Base-by-base conservation (phyloP, 495 filamentous ascomycete genomes). In the Thozetella sp. region DNA sequence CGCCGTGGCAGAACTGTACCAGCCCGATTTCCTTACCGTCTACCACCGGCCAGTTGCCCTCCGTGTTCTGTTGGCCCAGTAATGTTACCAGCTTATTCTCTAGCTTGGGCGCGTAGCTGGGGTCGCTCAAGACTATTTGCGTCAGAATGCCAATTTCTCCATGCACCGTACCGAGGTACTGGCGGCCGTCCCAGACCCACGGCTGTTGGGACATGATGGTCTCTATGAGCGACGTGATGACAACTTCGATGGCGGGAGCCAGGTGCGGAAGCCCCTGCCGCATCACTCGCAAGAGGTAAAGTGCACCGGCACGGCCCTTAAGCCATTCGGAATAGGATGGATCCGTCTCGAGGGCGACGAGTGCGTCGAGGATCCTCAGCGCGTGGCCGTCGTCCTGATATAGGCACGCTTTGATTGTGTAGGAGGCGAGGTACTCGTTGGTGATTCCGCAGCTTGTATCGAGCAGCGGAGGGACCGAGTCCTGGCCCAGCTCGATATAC, bases 1-100 rank as follows among this genome's bases (percentile, higher is more conserved):
- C 86, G 15, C 87, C 87, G 63, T 89, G 87, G 66, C 87, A 89
- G 67, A 89, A 83, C 69, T 89, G 87, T 2, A 89, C 85, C 2
- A 88, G 75, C 1, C 68, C 71, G 30, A 37, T 37, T 37, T 37
- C 30, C 24, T 73, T 77, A 17, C 63, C 63, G 1, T 54, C 46
- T 0, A 26, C 20, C 9, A 55, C 61, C 1, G 79, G 77, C 75
- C 80, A 83, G 54, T 84, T 83, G 0, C 81, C 80, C 43, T 70
- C 70, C 3, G 27, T 1, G 19, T 51, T 56, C 58, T 83, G 81
- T 54, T 60, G 23, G n/a, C 60, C 70, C 1, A 90, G 64, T 11
- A 88, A 60, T 10, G 68, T 60, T 2, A 64, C 65, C 0, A 89
- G 58, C 17, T 77, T 62, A 6, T 66, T 60, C 57, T 80, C 75